Base-by-base conservation (phyloP, 768 basidiomycete genomes). In the Sarcodon sp. region DNA sequence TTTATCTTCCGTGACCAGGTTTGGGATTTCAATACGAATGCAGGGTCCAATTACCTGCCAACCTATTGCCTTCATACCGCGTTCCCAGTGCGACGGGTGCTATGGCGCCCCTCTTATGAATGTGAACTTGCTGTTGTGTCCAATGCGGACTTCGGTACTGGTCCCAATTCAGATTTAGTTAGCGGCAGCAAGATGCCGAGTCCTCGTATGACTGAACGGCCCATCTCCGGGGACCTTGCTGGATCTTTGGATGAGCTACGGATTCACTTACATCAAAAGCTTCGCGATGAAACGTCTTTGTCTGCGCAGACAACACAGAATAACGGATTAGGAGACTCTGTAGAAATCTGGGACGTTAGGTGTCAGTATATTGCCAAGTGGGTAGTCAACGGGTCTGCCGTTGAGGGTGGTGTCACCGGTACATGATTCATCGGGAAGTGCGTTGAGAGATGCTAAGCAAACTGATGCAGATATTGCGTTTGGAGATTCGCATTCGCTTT, bases 261-360 rank as follows among this genome's bases (percentile, higher is more conserved):
- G 32, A 44, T 16, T 47, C 33, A 41, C 33, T 43, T 13, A 53
- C 53, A 33, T 38, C 48, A 21, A 52, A 51, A 37, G 35, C 39
- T 27, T 8, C 39, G 16, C 2, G 15, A 16, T 13, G 39, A 41
- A 27, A 9, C 39, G 39, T 9, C 27, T 27, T 15, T 41, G 5
- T 43, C 38, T 11, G 46, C 51, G 2, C 55, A 55, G 9, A 35
- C 41, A 7, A 48, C 52, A 13, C 48, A 52, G 33, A 44, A 49
- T 35, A 53, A 49, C 27, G 53, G 55, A 3, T 61, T 55, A 3
- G 75, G 79, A 3, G 82, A 87, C 56, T 66, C 77, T 0, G 70
- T 88, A 32, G 87, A 90, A 55, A 80, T 91, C 18, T 92, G 89
- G 89, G 88, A 92, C 59, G 84, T 86, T 1, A 70, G 88, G 47